These are phyloP conservation scores for Musa acuminata DNA, from an alignment of 176 grass and related monocot genomes.

Conservation along the genomic window DNA sequence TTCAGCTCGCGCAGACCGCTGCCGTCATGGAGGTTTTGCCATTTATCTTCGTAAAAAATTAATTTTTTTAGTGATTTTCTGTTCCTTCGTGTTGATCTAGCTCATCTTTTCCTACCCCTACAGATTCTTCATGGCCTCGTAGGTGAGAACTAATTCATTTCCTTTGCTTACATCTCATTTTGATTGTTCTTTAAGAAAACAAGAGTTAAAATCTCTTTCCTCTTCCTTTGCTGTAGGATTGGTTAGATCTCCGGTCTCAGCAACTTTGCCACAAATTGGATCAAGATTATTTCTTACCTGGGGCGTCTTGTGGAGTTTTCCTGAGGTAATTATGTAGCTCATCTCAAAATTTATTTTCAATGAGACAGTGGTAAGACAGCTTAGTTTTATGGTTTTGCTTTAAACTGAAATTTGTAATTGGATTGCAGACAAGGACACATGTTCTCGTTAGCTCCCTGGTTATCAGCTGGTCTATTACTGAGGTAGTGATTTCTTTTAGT, in stretches of 20 bases:
- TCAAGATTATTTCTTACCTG: conserved; percentile 41
- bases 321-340: conserved; percentile 24
- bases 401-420: not conserved
- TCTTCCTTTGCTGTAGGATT: conserved; percentile 21
- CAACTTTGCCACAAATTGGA: conserved; percentile 28
- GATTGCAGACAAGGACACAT: conserved; percentile 48
- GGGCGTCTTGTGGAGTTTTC: conserved; percentile 41
- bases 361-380: no score
- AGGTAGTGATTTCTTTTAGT: conserved; percentile 32
- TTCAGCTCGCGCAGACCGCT: conserved; percentile 55
- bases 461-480: conserved; percentile 93
- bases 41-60: not conserved
- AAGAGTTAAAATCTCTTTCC: no score
- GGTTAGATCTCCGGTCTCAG: conserved; percentile 42
- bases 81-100: conserved; percentile 11
- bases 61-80: conserved; percentile 1
- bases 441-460: conserved; percentile 68
- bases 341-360: not conserved
- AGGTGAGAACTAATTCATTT: conserved; percentile 20
- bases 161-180: not conserved
- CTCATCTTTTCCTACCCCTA: conserved; percentile 9
- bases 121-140: conserved; percentile 51
- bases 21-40: conserved; percentile 49
- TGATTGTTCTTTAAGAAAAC: not conserved
- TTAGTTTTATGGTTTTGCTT: not conserved